Base-by-base conservation (phyloP, 2,329 filamentous ascomycete species). In the Blastomyces silverae region DNA sequence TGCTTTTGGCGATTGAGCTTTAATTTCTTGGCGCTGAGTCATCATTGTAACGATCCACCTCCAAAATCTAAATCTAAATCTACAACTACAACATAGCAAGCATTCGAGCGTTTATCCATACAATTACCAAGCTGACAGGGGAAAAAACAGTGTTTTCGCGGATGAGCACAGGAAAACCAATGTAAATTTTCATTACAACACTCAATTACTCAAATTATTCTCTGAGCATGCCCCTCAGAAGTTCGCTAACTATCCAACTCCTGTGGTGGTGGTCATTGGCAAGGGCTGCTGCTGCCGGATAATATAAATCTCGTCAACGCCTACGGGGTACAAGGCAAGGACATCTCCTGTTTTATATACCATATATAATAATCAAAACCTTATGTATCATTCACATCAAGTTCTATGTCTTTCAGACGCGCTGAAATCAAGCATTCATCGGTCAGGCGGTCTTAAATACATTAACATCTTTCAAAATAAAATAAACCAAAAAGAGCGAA, bases 11-110 rank as follows among this genome's bases (percentile, higher is more conserved):
- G n/a, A 17, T 58, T 10, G 6, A 46, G 39, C 52, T 34, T 46
- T 6, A 1, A 20, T 15, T 15, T 46, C 58, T 61, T 61, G 58
- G 58, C 39, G 58, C 58, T 61, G 42, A 61, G 42, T 61, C 58
- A 61, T 61, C 42, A 44, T 1, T 3, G 11, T 3, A 31, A n/a
- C n/a, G n/a, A n/a, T n/a, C n/a, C 4, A 7, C 31, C 31, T 31
- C 31, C n/a, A n/a, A 31, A 31, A 31, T 31, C 31, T 31, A 31
- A n/a, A n/a, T n/a, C n/a, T 5, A 31, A 31, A 31, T 31, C 31
- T 31, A n/a, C n/a, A n/a, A n/a, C n/a, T n/a, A n/a, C n/a, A n/a
- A n/a, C n/a, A 34, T 4, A 34, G 31, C 31, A 34, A 6, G 31
- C 31, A 37, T 10, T 37, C 34, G 34, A 10, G 34, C 7, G 34